phyloP scores from a whole-genome alignment of 2,329 filamentous ascomycete species.

The Fusarium sp. region DNA sequence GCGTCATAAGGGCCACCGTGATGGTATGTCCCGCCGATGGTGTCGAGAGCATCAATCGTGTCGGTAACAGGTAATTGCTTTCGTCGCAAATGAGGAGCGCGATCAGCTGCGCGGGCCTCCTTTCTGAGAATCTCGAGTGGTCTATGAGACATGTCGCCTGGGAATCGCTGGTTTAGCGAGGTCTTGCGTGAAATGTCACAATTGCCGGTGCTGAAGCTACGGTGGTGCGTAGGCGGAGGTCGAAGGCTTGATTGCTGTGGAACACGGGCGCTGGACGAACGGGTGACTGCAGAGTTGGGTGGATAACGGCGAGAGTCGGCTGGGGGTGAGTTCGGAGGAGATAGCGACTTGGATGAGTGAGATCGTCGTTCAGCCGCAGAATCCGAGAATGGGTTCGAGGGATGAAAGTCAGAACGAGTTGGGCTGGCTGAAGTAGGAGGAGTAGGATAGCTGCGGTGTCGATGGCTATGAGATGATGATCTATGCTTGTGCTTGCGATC shows the following conservation, averaged over 20 bases:
- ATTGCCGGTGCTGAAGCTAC: constrained; percentile 38
- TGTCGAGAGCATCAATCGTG: constrained; percentile 83
- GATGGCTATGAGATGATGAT: constrained; percentile 13
- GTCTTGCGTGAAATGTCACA: constrained; percentile 23
- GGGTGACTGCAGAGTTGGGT: constrained; percentile 47
- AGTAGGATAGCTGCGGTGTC: constrained; percentile 50
- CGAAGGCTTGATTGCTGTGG: constrained; percentile 15
- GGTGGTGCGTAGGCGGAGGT: constrained; percentile 21
- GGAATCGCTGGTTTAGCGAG: constrained; percentile 58
- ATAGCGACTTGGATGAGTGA: constrained; percentile 23
- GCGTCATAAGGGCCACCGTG: constrained; percentile 94
- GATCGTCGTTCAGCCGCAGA: constrained; percentile 27
- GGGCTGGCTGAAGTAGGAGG: constrained; percentile 67
- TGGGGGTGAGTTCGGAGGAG: constrained; percentile 33
- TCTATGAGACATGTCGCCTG: constrained; percentile 71
- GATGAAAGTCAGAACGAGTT: constrained; percentile 57
- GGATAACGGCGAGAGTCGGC: constrained; percentile 36
- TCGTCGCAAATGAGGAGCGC: constrained; percentile 73
- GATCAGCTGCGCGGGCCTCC: constrained; percentile 73
- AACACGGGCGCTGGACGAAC: constrained; percentile 40
- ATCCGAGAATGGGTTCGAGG: constrained; percentile 55
- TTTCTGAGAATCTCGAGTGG: constrained; percentile 74
- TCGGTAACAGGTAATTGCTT: constrained; percentile 77
- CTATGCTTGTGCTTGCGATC: constrained; percentile 13
- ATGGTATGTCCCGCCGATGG: constrained; percentile 77